Conservation (phyloP, 208 protist species). For the Leishmania mexicana region DNA sequence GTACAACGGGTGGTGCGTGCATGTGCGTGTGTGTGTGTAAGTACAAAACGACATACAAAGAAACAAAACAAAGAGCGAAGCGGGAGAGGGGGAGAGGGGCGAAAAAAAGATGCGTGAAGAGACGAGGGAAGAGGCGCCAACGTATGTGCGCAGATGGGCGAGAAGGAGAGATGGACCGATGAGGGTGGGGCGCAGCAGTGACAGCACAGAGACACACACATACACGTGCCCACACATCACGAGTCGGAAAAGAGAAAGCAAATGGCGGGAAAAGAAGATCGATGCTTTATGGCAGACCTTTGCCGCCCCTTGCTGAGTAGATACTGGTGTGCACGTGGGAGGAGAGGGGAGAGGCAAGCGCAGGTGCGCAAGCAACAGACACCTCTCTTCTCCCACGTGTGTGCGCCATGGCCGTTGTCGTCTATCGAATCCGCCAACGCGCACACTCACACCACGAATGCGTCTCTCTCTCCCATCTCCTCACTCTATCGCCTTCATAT, state of each 20-base stretch:
- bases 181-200: neutral
- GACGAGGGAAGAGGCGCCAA: neutral
- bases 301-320: neutral
- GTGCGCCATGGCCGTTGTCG: neutral
- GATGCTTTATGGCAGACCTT: neutral
- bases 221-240: neutral
- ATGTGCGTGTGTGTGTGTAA: neutral
- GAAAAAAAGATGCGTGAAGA: neutral
- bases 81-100: neutral
- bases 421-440: neutral
- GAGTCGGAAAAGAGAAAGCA: constrained; percentile 11
- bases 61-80: neutral
- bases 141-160: neutral
- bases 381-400: neutral
- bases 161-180: neutral
- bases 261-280: neutral
- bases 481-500: too few relatives aligned
- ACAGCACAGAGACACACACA: constrained; percentile 12
- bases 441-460: neutral
- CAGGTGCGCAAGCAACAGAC: neutral
- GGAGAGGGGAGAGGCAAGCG: neutral
- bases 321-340: neutral
- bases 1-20: neutral
- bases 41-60: neutral
- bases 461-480: neutral